Percentiles rank a stretch among this genome's conserved stretches.
phyloP scores from a whole-genome alignment of 139 green algal genomes.

The Chlorokybus atmophyticus region DNA sequence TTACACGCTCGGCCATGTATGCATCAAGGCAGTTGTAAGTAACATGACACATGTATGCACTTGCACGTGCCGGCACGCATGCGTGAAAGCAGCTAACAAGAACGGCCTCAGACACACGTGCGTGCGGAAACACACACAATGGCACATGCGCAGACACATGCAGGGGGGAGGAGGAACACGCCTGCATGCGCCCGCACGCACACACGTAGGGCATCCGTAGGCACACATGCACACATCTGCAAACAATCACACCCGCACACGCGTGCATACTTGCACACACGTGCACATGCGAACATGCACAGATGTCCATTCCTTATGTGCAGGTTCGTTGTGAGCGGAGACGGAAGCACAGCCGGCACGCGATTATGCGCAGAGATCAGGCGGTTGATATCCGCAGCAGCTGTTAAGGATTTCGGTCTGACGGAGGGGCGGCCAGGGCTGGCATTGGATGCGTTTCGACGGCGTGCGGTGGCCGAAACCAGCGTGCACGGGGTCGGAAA shows the following conservation, averaged over 20 bases:
- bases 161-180: no score
- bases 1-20: no score
- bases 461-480: constrained; percentile 14
- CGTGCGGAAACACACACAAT: neutral
- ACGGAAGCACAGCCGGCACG: constrained; percentile 8
- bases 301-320: neutral
- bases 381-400: constrained; percentile 5
- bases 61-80: neutral
- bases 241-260: no score
- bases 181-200: no score
- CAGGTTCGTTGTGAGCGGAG: constrained; percentile 17
- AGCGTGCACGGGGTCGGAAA: constrained; percentile 15
- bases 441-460: constrained; percentile 6
- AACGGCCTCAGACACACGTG: neutral
- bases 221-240: no score
- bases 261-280: no score
- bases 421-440: constrained; percentile 7
- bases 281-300: neutral
- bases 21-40: no score
- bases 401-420: no score
- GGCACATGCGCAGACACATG: no score
- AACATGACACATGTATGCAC: neutral
- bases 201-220: neutral
- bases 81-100: constrained; percentile 3
- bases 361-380: constrained; percentile 13